phyloP scores from a whole-genome alignment of 2,329 filamentous ascomycete species.

The Coniochaeta hoffmannii region DNA sequence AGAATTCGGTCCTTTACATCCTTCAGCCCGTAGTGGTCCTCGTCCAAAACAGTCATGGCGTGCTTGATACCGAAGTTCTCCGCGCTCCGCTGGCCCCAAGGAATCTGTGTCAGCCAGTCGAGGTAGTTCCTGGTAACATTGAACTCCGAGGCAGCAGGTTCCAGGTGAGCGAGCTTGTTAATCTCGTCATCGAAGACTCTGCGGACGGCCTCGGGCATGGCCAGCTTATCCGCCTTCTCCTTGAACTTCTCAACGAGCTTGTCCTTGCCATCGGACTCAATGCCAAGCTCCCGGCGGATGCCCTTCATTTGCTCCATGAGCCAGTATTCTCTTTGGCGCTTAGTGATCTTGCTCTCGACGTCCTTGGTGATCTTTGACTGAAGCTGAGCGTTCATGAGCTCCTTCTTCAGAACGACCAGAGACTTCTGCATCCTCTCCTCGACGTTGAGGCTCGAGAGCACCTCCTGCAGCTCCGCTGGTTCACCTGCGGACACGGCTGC shows the following conservation, averaged over 20 bases:
- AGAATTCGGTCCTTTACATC: constrained; percentile 98
- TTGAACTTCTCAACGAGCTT: constrained; percentile 97
- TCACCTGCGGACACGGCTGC: constrained; percentile 95
- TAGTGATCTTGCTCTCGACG: constrained; percentile 94
- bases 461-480: constrained; percentile 84
- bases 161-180: constrained; percentile 91
- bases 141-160: constrained; percentile 94
- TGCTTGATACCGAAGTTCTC: constrained; percentile 96
- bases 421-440: constrained; percentile 91
- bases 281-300: constrained; percentile 87
- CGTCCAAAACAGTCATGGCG: constrained; percentile 82
- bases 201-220: constrained; percentile 93
- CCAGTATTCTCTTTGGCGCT: constrained; percentile 96
- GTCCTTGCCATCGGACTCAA: constrained; percentile 97
- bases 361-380: constrained; percentile 98
- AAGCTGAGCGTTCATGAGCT: constrained; percentile 94
- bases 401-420: constrained; percentile 88
- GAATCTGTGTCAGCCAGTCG: constrained; percentile 97
- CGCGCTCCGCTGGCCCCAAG: constrained; percentile 89
- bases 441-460: constrained; percentile 80
- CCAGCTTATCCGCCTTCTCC: constrained; percentile 85
- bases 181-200: constrained; percentile 98
- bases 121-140: constrained; percentile 98
- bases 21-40: constrained; percentile 94
- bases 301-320: constrained; percentile 99